These are phyloP conservation scores for Retiboletus flavoniger DNA, from an alignment of 1,284 basidiomycete genomes.

Conservation along the genomic window DNA sequence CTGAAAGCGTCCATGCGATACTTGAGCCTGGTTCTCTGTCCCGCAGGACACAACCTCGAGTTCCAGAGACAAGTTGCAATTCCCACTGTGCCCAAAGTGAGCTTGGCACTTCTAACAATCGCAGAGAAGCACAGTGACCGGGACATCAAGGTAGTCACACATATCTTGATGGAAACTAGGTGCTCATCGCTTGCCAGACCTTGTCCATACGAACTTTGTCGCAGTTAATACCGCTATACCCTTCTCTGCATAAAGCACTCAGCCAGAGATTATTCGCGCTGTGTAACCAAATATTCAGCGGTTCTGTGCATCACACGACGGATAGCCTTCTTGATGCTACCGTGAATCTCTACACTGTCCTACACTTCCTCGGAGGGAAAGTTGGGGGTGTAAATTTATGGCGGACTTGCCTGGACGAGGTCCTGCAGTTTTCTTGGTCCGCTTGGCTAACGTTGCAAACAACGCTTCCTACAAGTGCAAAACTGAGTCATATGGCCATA, in stretches of 20 bases:
- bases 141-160: constrained; percentile 45
- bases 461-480: constrained; percentile 45
- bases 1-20: constrained; percentile 62
- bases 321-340: constrained; percentile 48
- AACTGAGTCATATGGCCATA: constrained; percentile 14
- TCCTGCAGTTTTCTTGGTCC: constrained; percentile 59
- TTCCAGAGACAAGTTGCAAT: constrained; percentile 73
- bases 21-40: constrained; percentile 55
- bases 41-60: constrained; percentile 59
- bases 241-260: constrained; percentile 59
- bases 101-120: constrained; percentile 52
- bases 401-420: constrained; percentile 71
- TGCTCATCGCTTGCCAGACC: constrained; percentile 40
- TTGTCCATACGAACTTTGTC: constrained; percentile 51
- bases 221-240: constrained; percentile 61
- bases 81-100: constrained; percentile 72
- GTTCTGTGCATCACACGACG: constrained; percentile 46
- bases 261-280: constrained; percentile 51
- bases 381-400: constrained; percentile 67
- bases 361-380: constrained; percentile 74
- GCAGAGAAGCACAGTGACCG: constrained; percentile 50
- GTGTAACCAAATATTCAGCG: constrained; percentile 55
- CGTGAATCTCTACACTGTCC: constrained; percentile 54
- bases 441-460: constrained; percentile 58
- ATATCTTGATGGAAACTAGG: not conserved